A percentile compares a stretch with the other conserved stretches of the same genome.
These are phyloP conservation scores for Ceriops tagal DNA, from an alignment of 345 rosid species.

Conservation along the genomic window DNA sequence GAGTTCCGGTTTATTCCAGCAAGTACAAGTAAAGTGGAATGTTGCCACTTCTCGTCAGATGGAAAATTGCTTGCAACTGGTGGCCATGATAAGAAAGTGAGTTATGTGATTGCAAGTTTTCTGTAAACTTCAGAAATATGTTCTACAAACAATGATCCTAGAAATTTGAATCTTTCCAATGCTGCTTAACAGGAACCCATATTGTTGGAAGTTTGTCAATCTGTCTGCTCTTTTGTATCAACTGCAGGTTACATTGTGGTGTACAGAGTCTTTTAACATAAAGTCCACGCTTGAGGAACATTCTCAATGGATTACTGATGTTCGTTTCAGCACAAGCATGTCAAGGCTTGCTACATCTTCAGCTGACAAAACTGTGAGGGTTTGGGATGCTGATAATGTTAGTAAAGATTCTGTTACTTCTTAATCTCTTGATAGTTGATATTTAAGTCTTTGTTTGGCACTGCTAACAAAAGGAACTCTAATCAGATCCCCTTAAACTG, in stretches of 20 bases:
- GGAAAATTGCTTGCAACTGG: constrained; percentile 73
- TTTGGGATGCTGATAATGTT: constrained; percentile 67
- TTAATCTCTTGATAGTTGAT: background rate
- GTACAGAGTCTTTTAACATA: constrained; percentile 44
- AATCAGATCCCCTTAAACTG: too few relatives aligned
- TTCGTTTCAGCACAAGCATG: constrained; percentile 62
- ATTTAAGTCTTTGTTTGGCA: background rate
- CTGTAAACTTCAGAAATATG: background rate
- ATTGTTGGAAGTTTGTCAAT: too few relatives aligned
- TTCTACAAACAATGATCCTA: background rate
- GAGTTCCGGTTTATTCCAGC: constrained; percentile 42
- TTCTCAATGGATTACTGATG: constrained; percentile 56
- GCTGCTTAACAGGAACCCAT: background rate
- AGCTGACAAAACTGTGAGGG: constrained; percentile 64
- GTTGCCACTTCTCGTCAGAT: constrained; percentile 67
- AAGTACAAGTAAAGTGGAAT: constrained; percentile 45
- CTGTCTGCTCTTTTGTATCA: background rate
- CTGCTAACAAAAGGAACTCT: background rate
- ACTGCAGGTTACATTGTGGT: constrained; percentile 59
- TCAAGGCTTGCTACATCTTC: constrained; percentile 62
- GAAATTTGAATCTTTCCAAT: background rate
- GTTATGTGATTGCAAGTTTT: background rate
- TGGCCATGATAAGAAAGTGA: constrained; percentile 62
- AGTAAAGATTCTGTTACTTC: constrained; percentile 18
- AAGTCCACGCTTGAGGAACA: constrained; percentile 62